Evolutionary conservation across 2,329 filamentous ascomycete genomes (phyloP).

Genomic region (Pleomassaria siparia): DNA sequence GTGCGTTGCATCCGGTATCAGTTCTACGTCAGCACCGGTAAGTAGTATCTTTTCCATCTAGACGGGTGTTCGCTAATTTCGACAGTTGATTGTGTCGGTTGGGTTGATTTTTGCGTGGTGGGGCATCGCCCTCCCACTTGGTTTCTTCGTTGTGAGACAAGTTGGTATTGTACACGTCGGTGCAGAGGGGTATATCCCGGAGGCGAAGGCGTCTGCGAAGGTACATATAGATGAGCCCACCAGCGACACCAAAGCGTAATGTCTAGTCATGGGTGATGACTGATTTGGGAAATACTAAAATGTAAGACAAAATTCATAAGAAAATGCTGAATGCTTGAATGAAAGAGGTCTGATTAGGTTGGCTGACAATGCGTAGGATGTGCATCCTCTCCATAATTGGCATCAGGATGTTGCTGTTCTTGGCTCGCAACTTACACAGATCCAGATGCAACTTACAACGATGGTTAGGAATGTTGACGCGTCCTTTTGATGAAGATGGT

Average conservation of each 20-base stretch:
- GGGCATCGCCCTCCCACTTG: slow-evolving; percentile 23
- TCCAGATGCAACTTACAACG: no score
- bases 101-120: slow-evolving; percentile 28
- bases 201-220: neutral
- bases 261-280: neutral
- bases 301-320: no score
- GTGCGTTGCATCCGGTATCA: slow-evolving; percentile 33
- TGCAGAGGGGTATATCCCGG: slow-evolving; percentile 9
- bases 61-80: neutral
- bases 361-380: no score
- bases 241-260: neutral
- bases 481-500: no score
- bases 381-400: no score
- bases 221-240: neutral
- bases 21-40: slow-evolving; percentile 26
- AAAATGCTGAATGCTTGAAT: no score
- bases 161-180: slow-evolving; percentile 19
- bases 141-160: slow-evolving; percentile 24
- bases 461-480: no score
- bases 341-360: no score
- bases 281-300: no score
- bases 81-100: slow-evolving; percentile 16
- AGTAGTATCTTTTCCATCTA: neutral
- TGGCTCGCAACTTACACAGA: no score
- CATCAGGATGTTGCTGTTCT: no score